These are phyloP conservation scores for Aureobasidium sp. DNA, from an alignment of 2,329 filamentous ascomycete genomes.

Conservation along the genomic window DNA sequence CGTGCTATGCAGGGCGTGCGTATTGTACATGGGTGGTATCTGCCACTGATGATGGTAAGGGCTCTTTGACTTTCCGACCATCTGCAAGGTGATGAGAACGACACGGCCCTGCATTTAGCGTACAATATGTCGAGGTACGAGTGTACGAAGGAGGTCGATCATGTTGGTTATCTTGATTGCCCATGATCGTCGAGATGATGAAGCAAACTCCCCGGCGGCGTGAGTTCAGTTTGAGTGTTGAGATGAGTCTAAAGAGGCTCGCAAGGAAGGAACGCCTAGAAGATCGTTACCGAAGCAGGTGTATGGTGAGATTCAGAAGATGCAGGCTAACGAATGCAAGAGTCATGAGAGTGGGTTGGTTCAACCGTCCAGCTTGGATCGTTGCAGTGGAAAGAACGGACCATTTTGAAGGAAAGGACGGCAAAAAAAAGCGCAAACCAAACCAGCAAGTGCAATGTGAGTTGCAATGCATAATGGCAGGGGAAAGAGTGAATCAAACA, in stretches of 20 bases:
- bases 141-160: background rate
- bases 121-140: background rate
- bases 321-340: no score
- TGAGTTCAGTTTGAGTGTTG: no score
- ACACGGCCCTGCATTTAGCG: background rate
- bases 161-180: background rate
- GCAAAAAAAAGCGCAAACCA: background rate
- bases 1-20: background rate
- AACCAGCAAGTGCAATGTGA: background rate
- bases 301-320: no score
- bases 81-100: background rate
- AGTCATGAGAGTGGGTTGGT: no score
- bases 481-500: no score
- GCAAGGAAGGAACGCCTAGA: no score
- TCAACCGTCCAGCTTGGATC: no score
- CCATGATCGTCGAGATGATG: background rate
- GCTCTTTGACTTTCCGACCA: background rate
- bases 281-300: background rate
- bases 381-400: background rate
- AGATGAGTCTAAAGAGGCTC: no score
- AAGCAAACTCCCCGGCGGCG: background rate
- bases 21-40: background rate
- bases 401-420: background rate
- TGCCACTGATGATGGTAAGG: background rate
- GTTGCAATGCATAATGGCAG: background rate